phyloP scores from a whole-genome alignment of 805 yeast genomes.

The Myxozyma udenii region DNA sequence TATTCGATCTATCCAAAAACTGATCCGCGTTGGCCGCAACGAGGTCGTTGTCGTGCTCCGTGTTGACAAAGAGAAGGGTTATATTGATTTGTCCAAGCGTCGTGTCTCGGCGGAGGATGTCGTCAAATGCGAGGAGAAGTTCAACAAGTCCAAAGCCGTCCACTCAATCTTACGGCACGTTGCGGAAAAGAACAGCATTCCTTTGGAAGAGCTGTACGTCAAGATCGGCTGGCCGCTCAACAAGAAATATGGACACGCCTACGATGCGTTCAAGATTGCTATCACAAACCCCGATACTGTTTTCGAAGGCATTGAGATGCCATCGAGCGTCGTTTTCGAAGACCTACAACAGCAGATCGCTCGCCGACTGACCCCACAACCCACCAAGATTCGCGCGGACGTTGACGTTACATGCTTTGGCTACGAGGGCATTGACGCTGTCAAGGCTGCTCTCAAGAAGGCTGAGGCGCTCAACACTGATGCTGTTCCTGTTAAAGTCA shows the following conservation, averaged over 20 bases:
- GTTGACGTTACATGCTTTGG: conserved; percentile 95
- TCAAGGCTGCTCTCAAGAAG: conserved; percentile 78
- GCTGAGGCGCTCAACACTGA: conserved; percentile 85
- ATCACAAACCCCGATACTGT: conserved; percentile 83
- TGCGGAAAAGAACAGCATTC: conserved; percentile 89
- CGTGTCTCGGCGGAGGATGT: conserved; percentile 98
- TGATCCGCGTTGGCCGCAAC: conserved; percentile 96
- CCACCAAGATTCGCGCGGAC: conserved; percentile 97
- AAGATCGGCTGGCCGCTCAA: conserved; percentile 97
- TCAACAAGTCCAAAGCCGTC: conserved; percentile 93
- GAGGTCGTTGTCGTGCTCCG: conserved; percentile 97
- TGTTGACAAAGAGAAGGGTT: conserved; percentile 98
- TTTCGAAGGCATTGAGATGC: conserved; percentile 74
- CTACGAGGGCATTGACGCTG: conserved; percentile 97
- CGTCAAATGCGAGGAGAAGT: conserved; percentile 94
- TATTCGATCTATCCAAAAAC: conserved; percentile 94
- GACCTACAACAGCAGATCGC: conserved; percentile 86
- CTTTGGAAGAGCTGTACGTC: conserved; percentile 81
- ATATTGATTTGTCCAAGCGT: conserved; percentile 95
- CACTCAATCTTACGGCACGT: conserved; percentile 98
- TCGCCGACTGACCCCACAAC: conserved; percentile 95
- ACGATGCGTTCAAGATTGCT: conserved; percentile 94
- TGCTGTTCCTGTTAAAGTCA: conserved; percentile 83
- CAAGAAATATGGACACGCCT: conserved; percentile 92
- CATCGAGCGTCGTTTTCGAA: conserved; percentile 68